phyloP scores from a whole-genome alignment of 805 yeast species.

The Candida corydali region DNA sequence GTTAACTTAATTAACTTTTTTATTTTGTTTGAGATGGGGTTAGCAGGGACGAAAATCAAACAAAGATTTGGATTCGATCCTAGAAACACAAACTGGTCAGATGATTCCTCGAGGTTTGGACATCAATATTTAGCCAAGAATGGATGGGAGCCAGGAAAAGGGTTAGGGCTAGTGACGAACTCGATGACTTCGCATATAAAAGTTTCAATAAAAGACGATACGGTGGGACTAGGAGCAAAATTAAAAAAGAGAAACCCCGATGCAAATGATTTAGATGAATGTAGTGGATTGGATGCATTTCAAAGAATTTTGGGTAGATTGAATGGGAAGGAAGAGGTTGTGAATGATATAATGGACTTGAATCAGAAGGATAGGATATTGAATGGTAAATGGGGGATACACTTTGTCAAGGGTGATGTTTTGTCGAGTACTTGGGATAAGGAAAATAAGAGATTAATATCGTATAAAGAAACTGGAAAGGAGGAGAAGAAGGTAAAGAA shows the following conservation, averaged over 20 bases:
- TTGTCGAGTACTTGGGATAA: constrained; percentile 80
- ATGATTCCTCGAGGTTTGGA: constrained; percentile 79
- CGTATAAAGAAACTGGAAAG: constrained; percentile 12
- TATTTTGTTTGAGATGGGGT: constrained; percentile 53
- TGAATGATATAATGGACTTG: constrained; percentile 61
- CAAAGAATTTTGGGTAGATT: constrained; percentile 85
- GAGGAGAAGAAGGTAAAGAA: constrained; percentile 16
- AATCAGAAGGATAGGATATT: constrained; percentile 65
- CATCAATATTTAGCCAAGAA: constrained; percentile 74
- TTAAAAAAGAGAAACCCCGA: constrained; percentile 57
- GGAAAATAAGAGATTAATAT: constrained; percentile 30
- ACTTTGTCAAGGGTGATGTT: constrained; percentile 81
- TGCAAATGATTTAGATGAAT: constrained; percentile 74
- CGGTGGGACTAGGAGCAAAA: constrained; percentile 85
- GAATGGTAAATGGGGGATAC: constrained; percentile 86
- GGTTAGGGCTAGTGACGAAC: constrained; percentile 68
- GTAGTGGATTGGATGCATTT: constrained; percentile 89
- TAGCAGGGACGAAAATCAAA: constrained; percentile 74
- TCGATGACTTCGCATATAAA: constrained; percentile 79
- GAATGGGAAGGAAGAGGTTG: constrained; percentile 76
- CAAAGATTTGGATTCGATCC: constrained; percentile 92
- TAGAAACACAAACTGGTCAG: constrained; percentile 91
- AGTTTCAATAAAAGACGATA: constrained; percentile 78
- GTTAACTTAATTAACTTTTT: neutral
- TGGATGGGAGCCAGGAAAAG: constrained; percentile 93